Evolutionary conservation across 371 early-diverging fungal genomes (phyloP).

Genomic region (Ordospora colligata): DNA sequence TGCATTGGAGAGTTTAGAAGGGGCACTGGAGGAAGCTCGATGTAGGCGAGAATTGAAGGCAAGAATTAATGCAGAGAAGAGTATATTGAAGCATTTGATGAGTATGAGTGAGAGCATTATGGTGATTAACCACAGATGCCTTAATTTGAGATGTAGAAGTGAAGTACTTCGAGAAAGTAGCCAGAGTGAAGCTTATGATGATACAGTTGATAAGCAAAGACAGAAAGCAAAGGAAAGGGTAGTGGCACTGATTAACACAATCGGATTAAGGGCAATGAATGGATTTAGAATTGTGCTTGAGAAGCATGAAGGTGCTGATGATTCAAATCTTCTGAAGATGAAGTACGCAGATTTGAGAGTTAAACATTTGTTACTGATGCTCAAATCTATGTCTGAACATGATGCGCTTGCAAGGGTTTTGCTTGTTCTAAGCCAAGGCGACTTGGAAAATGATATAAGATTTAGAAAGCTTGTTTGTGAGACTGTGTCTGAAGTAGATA

Average conservation of each 20-base stretch:
- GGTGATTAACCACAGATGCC: neutral
- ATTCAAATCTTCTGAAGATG: neutral
- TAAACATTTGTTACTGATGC: neutral
- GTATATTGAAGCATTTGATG: neutral
- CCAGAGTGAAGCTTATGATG: neutral
- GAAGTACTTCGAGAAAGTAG: neutral
- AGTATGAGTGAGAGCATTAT: neutral
- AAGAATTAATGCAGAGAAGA: neutral
- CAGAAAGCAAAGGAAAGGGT: neutral
- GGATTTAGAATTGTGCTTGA: neutral
- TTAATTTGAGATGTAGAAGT: too few species aligned
- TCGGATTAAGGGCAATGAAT: neutral
- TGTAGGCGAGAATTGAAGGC: neutral
- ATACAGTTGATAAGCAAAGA: neutral
- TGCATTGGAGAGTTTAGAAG: neutral
- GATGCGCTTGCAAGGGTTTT: neutral
- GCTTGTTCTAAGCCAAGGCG: conserved; percentile 29
- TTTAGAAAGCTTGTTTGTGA: conserved; percentile 30
- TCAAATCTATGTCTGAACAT: neutral
- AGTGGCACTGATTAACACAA: neutral
- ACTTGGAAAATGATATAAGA: conserved; percentile 28
- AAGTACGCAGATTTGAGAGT: neutral
- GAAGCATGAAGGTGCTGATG: neutral
- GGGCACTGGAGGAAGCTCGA: neutral
- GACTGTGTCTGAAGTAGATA: conserved; percentile 20